Base-by-base conservation (phyloP, 129 eudicot genomes). In the Escallonia rubra region DNA sequence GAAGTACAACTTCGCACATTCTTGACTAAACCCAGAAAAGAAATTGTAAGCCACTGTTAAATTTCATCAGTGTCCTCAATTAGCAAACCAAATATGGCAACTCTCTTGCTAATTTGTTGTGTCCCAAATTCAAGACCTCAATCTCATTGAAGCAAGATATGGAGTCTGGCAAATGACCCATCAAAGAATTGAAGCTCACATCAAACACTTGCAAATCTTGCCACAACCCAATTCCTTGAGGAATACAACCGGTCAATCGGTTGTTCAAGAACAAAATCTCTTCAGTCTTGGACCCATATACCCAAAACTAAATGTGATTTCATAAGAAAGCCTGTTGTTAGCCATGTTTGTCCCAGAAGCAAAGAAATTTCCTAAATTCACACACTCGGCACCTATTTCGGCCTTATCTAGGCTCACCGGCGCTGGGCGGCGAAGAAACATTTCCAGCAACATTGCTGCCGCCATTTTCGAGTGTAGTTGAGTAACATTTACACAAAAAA, bases 311-410 rank as follows among this genome's bases (percentile, higher is more conserved):
- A 87, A 48, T 0, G 98, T 96, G 14, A 92, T 75, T 43, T 71
- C 76, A 8, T 96, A 96, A 14, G 74, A 78, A 7, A 92, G 78
- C 75, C 63, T 86, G 58, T 92, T 92, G 76, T 92, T 86, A 11
- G 98, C 96, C 41, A 92, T 54, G 70, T 92, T 92, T 8, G 89
- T 82, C 46, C 88, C 98, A 8, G 98, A 92, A 58, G 98, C 98
- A 4, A 91, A 89, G 1, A 96, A 92, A 44, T 82, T 89, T 2
- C 90, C 98, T 39, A 92, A 61, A 72, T 76, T 92, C 44, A n/a
- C n/a, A n/a, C n/a, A n/a, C n/a, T n/a, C n/a, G n/a, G n/a, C n/a
- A n/a, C n/a, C n/a, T n/a, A n/a, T n/a, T n/a, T n/a, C n/a, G n/a
- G n/a, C n/a, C n/a, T n/a, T n/a, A n/a, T n/a, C n/a, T n/a, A n/a